phyloP scores from a whole-genome alignment of 441 rosid genomes.

The Populus trichocarpa region DNA sequence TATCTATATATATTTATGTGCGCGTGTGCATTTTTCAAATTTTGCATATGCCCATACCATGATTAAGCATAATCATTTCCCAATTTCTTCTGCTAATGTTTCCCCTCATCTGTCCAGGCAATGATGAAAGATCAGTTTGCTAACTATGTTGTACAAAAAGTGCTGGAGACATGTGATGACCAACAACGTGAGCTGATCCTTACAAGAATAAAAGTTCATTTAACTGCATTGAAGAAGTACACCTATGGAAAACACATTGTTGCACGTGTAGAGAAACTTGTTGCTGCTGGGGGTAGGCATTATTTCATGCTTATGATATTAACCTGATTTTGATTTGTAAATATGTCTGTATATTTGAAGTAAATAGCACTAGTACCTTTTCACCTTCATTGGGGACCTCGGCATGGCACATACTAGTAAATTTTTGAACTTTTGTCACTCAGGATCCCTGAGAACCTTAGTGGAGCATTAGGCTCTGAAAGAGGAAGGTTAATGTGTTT shows the following conservation, averaged over 20 bases:
- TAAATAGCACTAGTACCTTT: not conserved
- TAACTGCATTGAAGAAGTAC: constrained; percentile 92
- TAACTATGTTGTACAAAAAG: constrained; percentile 94
- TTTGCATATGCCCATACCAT: not conserved
- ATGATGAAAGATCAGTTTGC: constrained; percentile 99
- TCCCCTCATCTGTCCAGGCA: constrained; percentile 42
- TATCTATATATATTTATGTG: not conserved
- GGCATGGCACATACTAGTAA: not conserved
- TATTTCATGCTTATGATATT: not conserved
- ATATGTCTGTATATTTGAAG: not conserved
- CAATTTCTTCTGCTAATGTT: not conserved
- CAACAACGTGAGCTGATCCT: constrained; percentile 91
- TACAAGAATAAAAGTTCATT: constrained; percentile 83
- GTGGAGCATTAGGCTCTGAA: not conserved
- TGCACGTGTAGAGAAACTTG: constrained; percentile 97
- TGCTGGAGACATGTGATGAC: constrained; percentile 92
- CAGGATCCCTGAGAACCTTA: not conserved
- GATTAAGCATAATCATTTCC: not conserved
- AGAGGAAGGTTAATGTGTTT: not conserved
- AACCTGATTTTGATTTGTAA: not conserved
- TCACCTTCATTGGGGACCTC: not conserved
- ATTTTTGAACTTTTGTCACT: not conserved
- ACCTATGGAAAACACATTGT: constrained; percentile 98
- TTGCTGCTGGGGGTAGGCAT: constrained; percentile 87
- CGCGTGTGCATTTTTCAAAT: not conserved